These are phyloP conservation scores for Gaultheria prostrata DNA, from an alignment of 148 eudicot species.

Conservation along the genomic window DNA sequence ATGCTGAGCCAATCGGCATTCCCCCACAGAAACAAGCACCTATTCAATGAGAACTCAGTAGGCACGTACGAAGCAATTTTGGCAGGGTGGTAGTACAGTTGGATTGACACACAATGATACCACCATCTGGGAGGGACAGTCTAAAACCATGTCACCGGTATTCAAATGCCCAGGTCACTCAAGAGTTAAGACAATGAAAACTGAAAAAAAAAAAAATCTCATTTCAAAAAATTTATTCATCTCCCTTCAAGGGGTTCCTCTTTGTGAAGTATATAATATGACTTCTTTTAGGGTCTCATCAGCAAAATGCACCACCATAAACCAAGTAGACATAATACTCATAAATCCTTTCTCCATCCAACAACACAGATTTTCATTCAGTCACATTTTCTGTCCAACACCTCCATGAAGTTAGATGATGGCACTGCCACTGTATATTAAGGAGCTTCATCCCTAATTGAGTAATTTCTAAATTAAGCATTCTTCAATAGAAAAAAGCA, in stretches of 20 bases:
- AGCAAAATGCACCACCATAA: constrained; percentile 9
- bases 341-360: neutral
- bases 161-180: neutral
- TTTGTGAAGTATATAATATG: neutral
- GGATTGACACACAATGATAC: neutral
- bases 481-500: neutral
- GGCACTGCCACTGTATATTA: neutral
- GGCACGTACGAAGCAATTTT: neutral
- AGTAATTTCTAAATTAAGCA: neutral
- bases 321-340: neutral
- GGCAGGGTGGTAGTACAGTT: neutral
- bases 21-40: neutral
- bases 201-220: neutral
- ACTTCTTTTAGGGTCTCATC: neutral
- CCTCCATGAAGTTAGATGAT: neutral
- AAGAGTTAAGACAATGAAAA: neutral
- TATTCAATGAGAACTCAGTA: neutral
- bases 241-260: neutral
- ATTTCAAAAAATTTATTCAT: neutral
- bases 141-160: neutral
- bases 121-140: neutral
- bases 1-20: neutral
- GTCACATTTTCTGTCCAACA: neutral
- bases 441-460: neutral
- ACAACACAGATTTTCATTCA: neutral